Percentiles rank a stretch among this genome's conserved stretches.
Evolutionary conservation across 108 stramenopile species (phyloP).

Genomic region (Cyclotella choctawhatcheeana): DNA sequence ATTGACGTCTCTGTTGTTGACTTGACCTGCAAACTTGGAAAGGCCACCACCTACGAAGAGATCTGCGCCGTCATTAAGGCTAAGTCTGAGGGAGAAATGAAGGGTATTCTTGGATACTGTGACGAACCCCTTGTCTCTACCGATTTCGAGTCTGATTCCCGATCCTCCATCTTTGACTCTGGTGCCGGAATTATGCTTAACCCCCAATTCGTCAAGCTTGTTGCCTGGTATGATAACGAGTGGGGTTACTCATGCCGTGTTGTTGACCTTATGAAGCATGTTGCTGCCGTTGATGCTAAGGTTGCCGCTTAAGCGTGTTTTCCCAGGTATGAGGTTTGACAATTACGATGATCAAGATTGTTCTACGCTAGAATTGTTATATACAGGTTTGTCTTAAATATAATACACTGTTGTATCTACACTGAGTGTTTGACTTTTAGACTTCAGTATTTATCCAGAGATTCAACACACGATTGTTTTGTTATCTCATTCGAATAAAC

Average conservation of each 20-base stretch:
- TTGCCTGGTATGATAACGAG: conserved; percentile 98
- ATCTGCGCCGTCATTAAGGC: conserved; percentile 96
- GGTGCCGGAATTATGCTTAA: conserved; percentile 98
- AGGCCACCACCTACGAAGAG: conserved; percentile 96
- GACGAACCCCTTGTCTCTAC: conserved; percentile 97
- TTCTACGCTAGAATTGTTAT: conserved; percentile 12
- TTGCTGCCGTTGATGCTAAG: conserved; percentile 91
- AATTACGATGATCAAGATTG: conserved; percentile 11
- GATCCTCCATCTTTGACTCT: conserved; percentile 98
- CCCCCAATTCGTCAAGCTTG: conserved; percentile 96
- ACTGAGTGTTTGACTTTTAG: too few species aligned
- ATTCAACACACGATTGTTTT: too few species aligned
- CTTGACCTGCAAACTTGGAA: conserved; percentile 88
- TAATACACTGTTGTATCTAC: conserved; percentile 1
- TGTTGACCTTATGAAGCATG: conserved; percentile 97
- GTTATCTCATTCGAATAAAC: too few species aligned
- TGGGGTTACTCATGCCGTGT: conserved; percentile 96
- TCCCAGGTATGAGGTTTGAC: not conserved
- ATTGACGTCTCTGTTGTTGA: conserved; percentile 99
- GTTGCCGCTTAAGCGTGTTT: conserved; percentile 58
- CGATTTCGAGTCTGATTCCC: conserved; percentile 95
- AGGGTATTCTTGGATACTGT: conserved; percentile 99
- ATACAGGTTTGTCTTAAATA: conserved; percentile 1
- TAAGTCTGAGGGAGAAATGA: conserved; percentile 93
- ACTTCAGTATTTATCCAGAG: too few species aligned